These are phyloP conservation scores for Dothistroma pini DNA, from an alignment of 2,329 filamentous ascomycete genomes.

Conservation along the genomic window DNA sequence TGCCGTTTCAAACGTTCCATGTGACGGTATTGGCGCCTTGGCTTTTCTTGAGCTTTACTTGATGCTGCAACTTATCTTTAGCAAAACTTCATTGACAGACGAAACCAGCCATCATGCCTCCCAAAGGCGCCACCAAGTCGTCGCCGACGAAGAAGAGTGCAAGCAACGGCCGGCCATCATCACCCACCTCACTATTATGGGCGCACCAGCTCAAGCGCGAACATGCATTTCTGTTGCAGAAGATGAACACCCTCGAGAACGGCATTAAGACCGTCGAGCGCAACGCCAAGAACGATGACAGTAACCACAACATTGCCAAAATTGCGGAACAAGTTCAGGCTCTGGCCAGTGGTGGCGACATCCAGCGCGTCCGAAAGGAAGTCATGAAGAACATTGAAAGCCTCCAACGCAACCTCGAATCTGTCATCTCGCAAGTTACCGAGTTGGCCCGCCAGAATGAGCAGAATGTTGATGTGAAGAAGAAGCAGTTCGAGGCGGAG, in stretches of 20 bases:
- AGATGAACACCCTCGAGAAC: constrained; percentile 37
- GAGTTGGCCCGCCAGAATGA: constrained; percentile 14
- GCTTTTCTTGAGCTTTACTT: neutral
- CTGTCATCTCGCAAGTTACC: constrained; percentile 18
- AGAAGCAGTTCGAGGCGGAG: constrained; percentile 21
- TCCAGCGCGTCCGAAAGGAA: constrained; percentile 13
- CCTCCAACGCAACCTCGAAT: constrained; percentile 16
- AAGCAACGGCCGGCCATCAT: constrained; percentile 14
- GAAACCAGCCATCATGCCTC: constrained; percentile 8
- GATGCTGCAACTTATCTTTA: neutral
- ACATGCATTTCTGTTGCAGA: constrained; percentile 34
- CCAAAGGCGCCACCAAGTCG: constrained; percentile 7
- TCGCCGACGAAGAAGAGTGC: neutral
- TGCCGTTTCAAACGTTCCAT: neutral
- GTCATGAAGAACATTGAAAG: constrained; percentile 13
- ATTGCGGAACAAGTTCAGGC: constrained; percentile 21
- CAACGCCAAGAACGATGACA: constrained; percentile 6
- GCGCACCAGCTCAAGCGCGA: constrained; percentile 40
- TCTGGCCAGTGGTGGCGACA: constrained; percentile 8
- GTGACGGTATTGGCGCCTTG: neutral
- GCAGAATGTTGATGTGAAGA: constrained; percentile 14
- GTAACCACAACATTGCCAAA: constrained; percentile 11
- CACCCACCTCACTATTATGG: constrained; percentile 37
- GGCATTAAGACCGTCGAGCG: constrained; percentile 15
- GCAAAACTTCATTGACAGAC: neutral